Evolutionary conservation across 2,329 filamentous ascomycete genomes (phyloP), one percentile per base, ranked within the genome.

Genomic region (Clarireedia paspali): DNA sequence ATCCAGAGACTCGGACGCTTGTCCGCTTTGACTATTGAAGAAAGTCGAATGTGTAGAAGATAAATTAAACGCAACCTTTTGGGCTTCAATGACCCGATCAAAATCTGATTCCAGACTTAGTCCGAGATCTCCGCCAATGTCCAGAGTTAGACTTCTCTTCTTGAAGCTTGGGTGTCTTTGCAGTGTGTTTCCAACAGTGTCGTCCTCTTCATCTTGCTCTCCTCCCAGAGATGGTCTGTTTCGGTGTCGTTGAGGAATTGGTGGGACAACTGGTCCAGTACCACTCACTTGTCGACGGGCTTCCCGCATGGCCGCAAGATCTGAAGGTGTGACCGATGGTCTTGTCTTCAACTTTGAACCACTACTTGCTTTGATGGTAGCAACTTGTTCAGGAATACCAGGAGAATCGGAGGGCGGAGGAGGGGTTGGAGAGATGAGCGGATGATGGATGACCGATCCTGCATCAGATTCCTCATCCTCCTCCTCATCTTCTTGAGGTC

Each of bases 41-140:
- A 27, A 60, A 59, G 51, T 52, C 50, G 57, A 63, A 47, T 58
- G 59, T 57, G 55, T 65, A 67, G 50, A 61, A 62, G 56, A 66
- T 59, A 62, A 63, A 64, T 64, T 44, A 64, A 79, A 82, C 74
- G 77, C 76, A 80, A 96, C 91, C 91, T 97, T 97, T 87, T 96
- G 91, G 70, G 86, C 82, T 75, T 96, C 91, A 66, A 97, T 95
- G 55, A 97, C 89, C 59, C 92, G 83, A 67, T 97, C 91, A 72
- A 97, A 96, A 70, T 96, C 94, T 66, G 88, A 83, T 66, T 95
- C 90, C 47, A 97, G 81, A 61, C 90, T 92, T 60, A 95, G 84
- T 59, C 89, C 89, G 55, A 94, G 79, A 67, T 92, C 90, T 47
- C 82, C 77, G 48, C 76, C 75, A 61, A 91, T 84, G 66, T 88